Evolutionary conservation across 2,329 filamentous ascomycete species (phyloP), one percentile per base, ranked within the genome.

Genomic region (Stagonosporopsis cucurbitacearum): DNA sequence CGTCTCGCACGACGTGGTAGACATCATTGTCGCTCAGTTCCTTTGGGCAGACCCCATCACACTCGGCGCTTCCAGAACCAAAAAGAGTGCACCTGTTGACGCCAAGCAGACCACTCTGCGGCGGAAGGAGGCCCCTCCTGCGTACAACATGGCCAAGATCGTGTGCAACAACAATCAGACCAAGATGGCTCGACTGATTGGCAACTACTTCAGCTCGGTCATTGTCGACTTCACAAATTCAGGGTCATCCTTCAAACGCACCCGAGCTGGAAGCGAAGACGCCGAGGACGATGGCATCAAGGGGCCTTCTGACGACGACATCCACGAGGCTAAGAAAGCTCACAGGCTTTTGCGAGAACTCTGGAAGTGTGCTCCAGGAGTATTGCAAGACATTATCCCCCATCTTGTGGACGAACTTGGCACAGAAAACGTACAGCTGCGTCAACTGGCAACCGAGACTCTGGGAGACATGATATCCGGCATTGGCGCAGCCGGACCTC

Each of bases 181-280:
- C 65, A 96, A 96, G 76, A 97, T 99, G 94, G 89, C 92, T 1
- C 89, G 92, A 59, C 92, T 96, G 64, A 89, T 98, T 52, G 94
- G 92, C 64, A 92, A 96, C 70, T 99, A 98, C 75, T 99, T 99
- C 74, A 96, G 92, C 76, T 92, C 96, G 53, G 92, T 98, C 47
- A 96, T 99, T 54, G 87, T 98, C 59, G 92, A 97, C 70, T 90
- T 92, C 88, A 33, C 85, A 80, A 69, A 62, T 33, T 47, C 62
- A 1, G 65, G 64, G 2, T 36, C 41, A 3, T 59, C 60, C 4
- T 64, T 64, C 42, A 60, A 59, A 40, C 64, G 66, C 12, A 64
- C 66, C 52, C 60, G 65, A 8, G 63, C 62, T 20, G 64, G 62
- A 33, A 75, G 76, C 32, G 77, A 78, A 32, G 79, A 80, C 22